A percentile compares a stretch with the other conserved stretches of the same genome.
Evolutionary conservation across 2,329 filamentous ascomycete species (phyloP).

Genomic region (Verticillium dahliae): DNA sequence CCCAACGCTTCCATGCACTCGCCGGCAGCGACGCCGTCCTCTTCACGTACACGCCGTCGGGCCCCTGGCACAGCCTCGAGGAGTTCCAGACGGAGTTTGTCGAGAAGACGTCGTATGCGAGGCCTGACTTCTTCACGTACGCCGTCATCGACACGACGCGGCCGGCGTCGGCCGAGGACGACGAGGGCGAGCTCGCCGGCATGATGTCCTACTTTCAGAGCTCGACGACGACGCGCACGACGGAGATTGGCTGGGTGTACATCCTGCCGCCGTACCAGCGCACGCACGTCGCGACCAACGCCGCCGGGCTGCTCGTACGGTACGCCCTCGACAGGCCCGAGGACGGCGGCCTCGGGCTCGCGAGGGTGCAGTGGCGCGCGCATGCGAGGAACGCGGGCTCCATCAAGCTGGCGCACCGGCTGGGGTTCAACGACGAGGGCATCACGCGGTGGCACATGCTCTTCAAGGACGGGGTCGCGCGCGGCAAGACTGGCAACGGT

Average conservation of each 20-base stretch:
- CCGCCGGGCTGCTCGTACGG: constrained; percentile 24
- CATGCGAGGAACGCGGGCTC: constrained; percentile 18
- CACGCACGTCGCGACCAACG: constrained; percentile 26
- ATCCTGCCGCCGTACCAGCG: constrained; percentile 24
- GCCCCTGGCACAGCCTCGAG: constrained; percentile 10
- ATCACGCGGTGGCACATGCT: constrained; percentile 22
- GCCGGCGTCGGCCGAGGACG: constrained; percentile 15
- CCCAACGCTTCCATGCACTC: constrained; percentile 5
- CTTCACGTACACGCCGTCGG: constrained; percentile 13
- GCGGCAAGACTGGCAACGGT: constrained; percentile 18
- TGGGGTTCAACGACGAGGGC: constrained; percentile 25
- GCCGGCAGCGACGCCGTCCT: constrained; percentile 10
- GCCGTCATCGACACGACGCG: constrained; percentile 22
- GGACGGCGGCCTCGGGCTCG: constrained; percentile 16
- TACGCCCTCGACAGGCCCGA: constrained; percentile 13
- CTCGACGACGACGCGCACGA: constrained; percentile 11
- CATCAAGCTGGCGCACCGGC: constrained; percentile 19
- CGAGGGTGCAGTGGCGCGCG: constrained; percentile 25
- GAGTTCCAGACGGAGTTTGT: constrained; percentile 10
- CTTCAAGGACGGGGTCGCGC: constrained; percentile 15
- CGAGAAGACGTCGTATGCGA: constrained; percentile 4
- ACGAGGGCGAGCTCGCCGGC: constrained; percentile 21
- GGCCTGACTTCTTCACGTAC: constrained; percentile 9
- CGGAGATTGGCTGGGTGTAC: constrained; percentile 26
- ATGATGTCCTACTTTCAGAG: constrained; percentile 18